A percentile compares a stretch with the other conserved stretches of the same genome.
phyloP scores from a whole-genome alignment of 169 alveolate species.

The Theileria annulata region DNA sequence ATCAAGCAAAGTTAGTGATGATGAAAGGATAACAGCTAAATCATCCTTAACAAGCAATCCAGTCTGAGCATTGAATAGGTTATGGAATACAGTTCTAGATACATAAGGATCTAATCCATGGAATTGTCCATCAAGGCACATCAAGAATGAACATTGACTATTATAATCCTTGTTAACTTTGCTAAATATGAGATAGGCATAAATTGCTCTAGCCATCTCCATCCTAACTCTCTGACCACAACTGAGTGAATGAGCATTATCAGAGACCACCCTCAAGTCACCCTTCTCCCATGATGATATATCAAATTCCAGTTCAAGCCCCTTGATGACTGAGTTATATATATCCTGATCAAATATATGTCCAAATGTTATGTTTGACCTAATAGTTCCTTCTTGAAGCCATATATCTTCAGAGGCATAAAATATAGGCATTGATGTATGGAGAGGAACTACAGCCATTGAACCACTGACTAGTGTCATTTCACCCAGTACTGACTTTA shows the following conservation, averaged over 20 bases:
- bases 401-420: conserved; percentile 58
- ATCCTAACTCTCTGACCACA: conserved; percentile 92
- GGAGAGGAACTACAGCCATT: conserved; percentile 63
- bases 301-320: conserved; percentile 27
- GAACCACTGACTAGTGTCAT: conserved; percentile 52
- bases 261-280: conserved; percentile 42
- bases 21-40: conserved; percentile 15
- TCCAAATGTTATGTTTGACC: conserved; percentile 49
- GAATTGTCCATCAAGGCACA: conserved; percentile 53
- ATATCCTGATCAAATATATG: conserved; percentile 13
- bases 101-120: conserved; percentile 26
- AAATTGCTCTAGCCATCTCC: conserved; percentile 89
- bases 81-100: background rate
- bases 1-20: background rate
- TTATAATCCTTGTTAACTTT: conserved; percentile 33
- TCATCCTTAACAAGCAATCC: conserved; percentile 36
- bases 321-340: background rate
- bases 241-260: conserved; percentile 79
- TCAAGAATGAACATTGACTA: conserved; percentile 58
- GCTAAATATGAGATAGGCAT: conserved; percentile 64
- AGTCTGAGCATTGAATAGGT: background rate
- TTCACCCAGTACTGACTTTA: conserved; percentile 4
- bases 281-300: conserved; percentile 53
- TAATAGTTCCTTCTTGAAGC: conserved; percentile 42
- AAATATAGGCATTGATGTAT: conserved; percentile 57